Evolutionary conservation across 345 rosid species (phyloP).

Genomic region (Eutrema yunnanense): DNA sequence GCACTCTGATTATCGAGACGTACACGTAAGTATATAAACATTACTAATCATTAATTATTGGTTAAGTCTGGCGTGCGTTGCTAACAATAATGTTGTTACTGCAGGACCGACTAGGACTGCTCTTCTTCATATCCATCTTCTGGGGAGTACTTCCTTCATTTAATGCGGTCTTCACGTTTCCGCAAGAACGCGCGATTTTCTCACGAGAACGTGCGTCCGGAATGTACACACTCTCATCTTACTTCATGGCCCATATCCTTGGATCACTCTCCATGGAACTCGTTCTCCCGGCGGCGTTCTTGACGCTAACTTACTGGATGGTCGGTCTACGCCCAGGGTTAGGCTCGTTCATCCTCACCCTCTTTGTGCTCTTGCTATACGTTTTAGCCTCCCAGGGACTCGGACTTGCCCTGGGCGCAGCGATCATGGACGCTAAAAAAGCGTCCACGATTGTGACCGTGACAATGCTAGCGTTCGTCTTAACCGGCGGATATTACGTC

Average conservation of each 20-base stretch:
- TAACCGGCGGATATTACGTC: conserved; percentile 84
- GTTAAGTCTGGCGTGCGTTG: not conserved
- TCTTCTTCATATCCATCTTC: conserved; percentile 76
- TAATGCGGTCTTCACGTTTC: conserved; percentile 77
- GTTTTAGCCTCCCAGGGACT: conserved; percentile 86
- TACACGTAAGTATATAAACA: conserved; percentile 28
- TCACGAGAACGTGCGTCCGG: conserved; percentile 75
- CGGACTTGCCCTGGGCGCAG: conserved; percentile 79
- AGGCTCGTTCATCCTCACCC: conserved; percentile 46
- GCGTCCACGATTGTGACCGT: conserved; percentile 83
- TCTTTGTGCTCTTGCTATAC: conserved; percentile 58
- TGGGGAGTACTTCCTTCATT: conserved; percentile 97
- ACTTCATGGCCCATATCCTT: conserved; percentile 79
- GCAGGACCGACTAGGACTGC: conserved; percentile 83
- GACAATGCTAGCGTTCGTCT: conserved; percentile 79
- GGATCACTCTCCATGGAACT: conserved; percentile 95
- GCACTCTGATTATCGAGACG: conserved; percentile 64
- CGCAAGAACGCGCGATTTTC: conserved; percentile 82
- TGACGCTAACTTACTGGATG: conserved; percentile 76
- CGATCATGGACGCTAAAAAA: conserved; percentile 84
- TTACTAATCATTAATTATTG: not conserved
- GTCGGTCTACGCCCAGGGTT: conserved; percentile 55
- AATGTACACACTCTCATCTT: conserved; percentile 83
- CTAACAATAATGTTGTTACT: not conserved
- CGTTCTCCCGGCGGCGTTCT: conserved; percentile 69